phyloP scores from a whole-genome alignment of 495 filamentous ascomycete species.

The Trichoderma virens region DNA sequence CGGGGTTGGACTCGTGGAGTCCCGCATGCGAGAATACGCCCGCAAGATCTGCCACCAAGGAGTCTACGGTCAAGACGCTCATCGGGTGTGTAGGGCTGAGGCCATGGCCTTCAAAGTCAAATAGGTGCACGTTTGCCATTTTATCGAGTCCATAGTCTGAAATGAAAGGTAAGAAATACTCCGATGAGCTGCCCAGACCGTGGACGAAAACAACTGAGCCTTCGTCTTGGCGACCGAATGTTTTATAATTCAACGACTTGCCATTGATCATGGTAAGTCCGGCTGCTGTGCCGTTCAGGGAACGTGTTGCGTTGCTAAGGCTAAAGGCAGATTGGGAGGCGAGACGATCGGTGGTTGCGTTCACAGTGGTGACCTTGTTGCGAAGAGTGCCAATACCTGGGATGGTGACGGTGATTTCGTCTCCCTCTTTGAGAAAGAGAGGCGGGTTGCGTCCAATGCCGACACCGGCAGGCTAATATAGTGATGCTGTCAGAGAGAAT shows the following conservation, averaged over 20 bases:
- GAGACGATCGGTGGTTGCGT: slow-evolving; percentile 18
- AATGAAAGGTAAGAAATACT: slow-evolving; percentile 27
- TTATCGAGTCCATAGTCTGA: slow-evolving; percentile 17
- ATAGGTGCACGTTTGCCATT: slow-evolving; percentile 30
- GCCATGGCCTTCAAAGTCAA: slow-evolving; percentile 50
- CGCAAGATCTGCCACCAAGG: slow-evolving; percentile 36
- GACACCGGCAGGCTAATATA: slow-evolving; percentile 37
- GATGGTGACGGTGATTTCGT: slow-evolving; percentile 33
- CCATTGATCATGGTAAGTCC: slow-evolving; percentile 36
- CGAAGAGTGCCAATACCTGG: slow-evolving; percentile 37
- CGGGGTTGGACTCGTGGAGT: slow-evolving; percentile 25
- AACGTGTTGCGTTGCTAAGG: slow-evolving; percentile 22
- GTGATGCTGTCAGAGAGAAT: no score
- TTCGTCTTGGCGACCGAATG: slow-evolving; percentile 22
- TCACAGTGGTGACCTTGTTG: slow-evolving; percentile 32
- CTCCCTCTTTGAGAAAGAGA: slow-evolving; percentile 37
- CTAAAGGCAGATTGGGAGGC: slow-evolving; percentile 19
- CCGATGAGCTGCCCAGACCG: not conserved
- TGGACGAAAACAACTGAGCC: slow-evolving; percentile 45
- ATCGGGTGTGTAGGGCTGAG: slow-evolving; percentile 37
- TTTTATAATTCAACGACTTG: slow-evolving; percentile 33
- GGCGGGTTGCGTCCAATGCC: slow-evolving; percentile 43
- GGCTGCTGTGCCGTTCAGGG: slow-evolving; percentile 20
- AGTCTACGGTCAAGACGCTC: slow-evolving; percentile 30
- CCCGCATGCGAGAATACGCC: slow-evolving; percentile 26